These are phyloP conservation scores for Plasmodium blacklocki DNA, from an alignment of 169 alveolate species.

Conservation along the genomic window DNA sequence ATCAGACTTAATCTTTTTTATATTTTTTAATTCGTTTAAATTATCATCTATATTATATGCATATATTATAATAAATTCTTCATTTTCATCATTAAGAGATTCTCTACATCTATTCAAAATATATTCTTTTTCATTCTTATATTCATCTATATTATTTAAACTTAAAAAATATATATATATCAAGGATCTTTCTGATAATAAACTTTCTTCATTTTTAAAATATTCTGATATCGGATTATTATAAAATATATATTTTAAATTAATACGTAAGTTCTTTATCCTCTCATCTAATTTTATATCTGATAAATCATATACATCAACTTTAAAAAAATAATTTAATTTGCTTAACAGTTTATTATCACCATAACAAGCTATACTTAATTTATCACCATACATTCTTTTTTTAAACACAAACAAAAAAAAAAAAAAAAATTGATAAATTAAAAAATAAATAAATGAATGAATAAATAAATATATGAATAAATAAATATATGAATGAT, in stretches of 20 bases:
- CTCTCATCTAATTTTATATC: constrained; percentile 70
- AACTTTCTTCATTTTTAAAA: constrained; percentile 57
- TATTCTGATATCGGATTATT: constrained; percentile 62
- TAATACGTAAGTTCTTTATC: constrained; percentile 25
- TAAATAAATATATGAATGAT: too few species aligned
- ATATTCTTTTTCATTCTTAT: constrained; percentile 56
- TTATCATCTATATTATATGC: constrained; percentile 56
- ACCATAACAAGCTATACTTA: constrained; percentile 56
- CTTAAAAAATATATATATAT: constrained; percentile 61
- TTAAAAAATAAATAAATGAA: background rate
- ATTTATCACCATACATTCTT: constrained; percentile 49
- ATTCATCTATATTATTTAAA: constrained; percentile 46
- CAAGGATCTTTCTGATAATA: constrained; percentile 23
- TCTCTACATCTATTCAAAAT: constrained; percentile 46
- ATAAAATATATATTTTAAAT: constrained; percentile 35
- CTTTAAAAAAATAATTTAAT: constrained; percentile 52
- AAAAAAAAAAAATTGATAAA: background rate
- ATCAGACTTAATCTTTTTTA: constrained; percentile 60
- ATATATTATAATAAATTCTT: constrained; percentile 53
- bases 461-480: too few species aligned
- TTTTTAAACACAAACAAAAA: constrained; percentile 16
- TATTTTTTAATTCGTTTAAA: constrained; percentile 60
- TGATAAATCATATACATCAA: constrained; percentile 43
- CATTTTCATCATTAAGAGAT: constrained; percentile 39
- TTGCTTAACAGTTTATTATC: constrained; percentile 38